Evolutionary conservation across 2,329 filamentous ascomycete species (phyloP), one percentile per base, ranked within the genome.

Genomic region (Aspergillus piperis): DNA sequence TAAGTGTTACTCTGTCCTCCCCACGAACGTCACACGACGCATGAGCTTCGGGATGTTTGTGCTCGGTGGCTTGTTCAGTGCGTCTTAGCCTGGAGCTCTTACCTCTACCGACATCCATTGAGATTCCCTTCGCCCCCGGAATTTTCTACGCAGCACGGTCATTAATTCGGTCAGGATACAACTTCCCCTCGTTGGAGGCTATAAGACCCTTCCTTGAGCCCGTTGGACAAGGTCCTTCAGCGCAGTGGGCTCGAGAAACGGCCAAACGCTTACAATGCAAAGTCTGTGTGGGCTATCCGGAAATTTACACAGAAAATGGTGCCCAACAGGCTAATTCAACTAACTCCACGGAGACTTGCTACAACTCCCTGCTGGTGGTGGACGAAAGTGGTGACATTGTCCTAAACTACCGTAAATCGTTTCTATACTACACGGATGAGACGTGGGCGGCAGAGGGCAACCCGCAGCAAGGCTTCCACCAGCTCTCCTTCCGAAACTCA

Each of bases 361-460:
- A 86, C 75, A 89, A 89, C 69, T 82, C 83, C 8, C 81, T 83
- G 3, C 80, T 88, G 17, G 83, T 86, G 23, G 80, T 88, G 25
- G 78, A 80, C n/a, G 81, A 84, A 3, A 65, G 70, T 0, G 86
- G 86, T 3, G 68, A 78, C n/a, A 74, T 86, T 2, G 66, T 88
- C 11, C 75, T 78, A 48, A 86, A 87, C 68, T 88, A 88, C 73
- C 83, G 86, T 63, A 89, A 89, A 71, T 80, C 80, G 10, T 88
- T 88, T 66, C 81, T 89, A 61, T 89, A 88, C 77, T 88, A 86
- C 73, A 88, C 86, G 7, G 86, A 89, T 66, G 86, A 88, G 67
- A 84, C 83, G 1, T 89, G 86, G 86, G 84, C 86, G 2, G 68
- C 76, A 15, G 84, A 86, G 75, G 83, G 83, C 2, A 64, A 68